phyloP scores from a whole-genome alignment of 192 early-diverging fungal species.

The Gaertneriomyces semiglobifer region DNA sequence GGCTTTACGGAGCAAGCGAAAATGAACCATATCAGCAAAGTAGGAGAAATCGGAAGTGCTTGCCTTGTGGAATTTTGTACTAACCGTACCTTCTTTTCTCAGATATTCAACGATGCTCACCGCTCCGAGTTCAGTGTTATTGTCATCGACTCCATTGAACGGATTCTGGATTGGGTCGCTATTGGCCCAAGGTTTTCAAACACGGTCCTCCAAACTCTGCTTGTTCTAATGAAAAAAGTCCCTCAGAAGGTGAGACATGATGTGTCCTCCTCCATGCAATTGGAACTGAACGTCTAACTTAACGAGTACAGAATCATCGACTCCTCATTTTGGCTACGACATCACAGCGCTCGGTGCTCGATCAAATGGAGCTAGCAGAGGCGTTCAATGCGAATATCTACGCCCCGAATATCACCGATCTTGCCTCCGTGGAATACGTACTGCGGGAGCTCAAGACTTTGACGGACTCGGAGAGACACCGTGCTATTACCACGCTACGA shows the following conservation, averaged over 20 bases:
- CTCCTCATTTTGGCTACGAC: conserved; percentile 93
- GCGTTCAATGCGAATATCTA: conserved; percentile 83
- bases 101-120: conserved; percentile 95
- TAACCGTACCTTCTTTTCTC: conserved; percentile 13
- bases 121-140: conserved; percentile 91
- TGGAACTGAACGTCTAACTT: not conserved
- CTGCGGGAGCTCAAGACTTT: conserved; percentile 68
- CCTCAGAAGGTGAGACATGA: conserved; percentile 67
- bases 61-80: not conserved
- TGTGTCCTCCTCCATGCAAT: not conserved
- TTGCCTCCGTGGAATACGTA: conserved; percentile 73
- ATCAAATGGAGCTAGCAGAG: conserved; percentile 83
- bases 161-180: conserved; percentile 88
- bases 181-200: conserved; percentile 97
- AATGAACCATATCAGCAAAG: conserved; percentile 81
- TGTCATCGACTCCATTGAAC: conserved; percentile 92
- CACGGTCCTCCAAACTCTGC: conserved; percentile 82
- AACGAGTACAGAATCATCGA: conserved; percentile 27
- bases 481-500: conserved; percentile 52
- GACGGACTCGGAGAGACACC: conserved; percentile 58
- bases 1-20: conserved; percentile 82
- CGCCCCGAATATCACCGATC: conserved; percentile 69
- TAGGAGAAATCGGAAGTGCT: conserved; percentile 4
- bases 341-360: conserved; percentile 70
- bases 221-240: conserved; percentile 87